A percentile compares a stretch with the other conserved stretches of the same genome.
Evolutionary conservation across 1,139 yeast species (phyloP).

Genomic region (Zygoascus meyerae): DNA sequence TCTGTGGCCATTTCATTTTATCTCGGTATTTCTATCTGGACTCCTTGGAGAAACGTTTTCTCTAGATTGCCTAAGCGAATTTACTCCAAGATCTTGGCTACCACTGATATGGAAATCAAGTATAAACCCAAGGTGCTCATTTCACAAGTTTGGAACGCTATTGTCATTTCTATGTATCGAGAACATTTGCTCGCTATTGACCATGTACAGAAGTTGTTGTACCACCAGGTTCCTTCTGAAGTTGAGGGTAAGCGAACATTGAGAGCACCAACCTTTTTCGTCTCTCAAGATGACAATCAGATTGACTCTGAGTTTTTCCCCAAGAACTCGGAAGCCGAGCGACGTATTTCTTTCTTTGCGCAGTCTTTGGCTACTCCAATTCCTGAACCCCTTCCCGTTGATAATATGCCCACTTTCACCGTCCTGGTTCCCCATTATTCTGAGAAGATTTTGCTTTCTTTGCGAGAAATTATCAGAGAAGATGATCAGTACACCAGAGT

Average conservation of each 20-base stretch:
- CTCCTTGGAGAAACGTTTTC: constrained; percentile 83
- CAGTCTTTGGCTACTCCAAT: constrained; percentile 77
- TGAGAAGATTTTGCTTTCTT: constrained; percentile 61
- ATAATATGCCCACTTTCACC: constrained; percentile 76
- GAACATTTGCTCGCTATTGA: constrained; percentile 71
- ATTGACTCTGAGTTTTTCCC: constrained; percentile 40
- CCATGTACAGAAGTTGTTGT: constrained; percentile 49
- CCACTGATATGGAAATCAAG: constrained; percentile 37
- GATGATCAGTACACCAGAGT: constrained; percentile 53
- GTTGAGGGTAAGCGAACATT: constrained; percentile 32
- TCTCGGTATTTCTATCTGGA: constrained; percentile 70
- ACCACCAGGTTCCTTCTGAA: too few species aligned
- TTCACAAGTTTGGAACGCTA: constrained; percentile 79
- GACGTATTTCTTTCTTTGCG: constrained; percentile 82
- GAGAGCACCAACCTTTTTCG: constrained; percentile 64
- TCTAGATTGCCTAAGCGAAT: constrained; percentile 71
- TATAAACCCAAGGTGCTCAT: constrained; percentile 38
- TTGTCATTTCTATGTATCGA: constrained; percentile 66
- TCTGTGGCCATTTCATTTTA: constrained; percentile 66
- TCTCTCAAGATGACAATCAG: constrained; percentile 64
- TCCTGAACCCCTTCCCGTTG: constrained; percentile 64
- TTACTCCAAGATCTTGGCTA: constrained; percentile 52
- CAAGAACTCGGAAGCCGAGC: constrained; percentile 68
- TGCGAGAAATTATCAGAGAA: constrained; percentile 65
- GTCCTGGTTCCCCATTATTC: constrained; percentile 82